Percentiles rank a stretch among this genome's conserved stretches.
Conservation (phyloP, 2,329 filamentous ascomycete species). For the Scytalidium lignicola region DNA sequence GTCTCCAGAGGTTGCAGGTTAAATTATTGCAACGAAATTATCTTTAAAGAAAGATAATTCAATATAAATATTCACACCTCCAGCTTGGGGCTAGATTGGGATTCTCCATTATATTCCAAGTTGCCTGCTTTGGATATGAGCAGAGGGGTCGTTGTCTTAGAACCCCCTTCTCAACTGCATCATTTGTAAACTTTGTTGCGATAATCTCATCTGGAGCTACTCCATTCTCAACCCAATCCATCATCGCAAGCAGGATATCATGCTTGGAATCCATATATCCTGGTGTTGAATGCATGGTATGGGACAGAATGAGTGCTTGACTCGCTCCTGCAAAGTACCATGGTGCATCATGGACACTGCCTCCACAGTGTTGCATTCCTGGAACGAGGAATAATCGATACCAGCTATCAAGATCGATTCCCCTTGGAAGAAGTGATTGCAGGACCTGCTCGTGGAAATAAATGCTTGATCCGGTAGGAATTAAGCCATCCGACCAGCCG, state of each 20-base stretch:
- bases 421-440: background rate
- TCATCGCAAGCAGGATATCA: slow-evolving; percentile 1
- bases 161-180: slow-evolving; percentile 1
- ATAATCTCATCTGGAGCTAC: slow-evolving; percentile 1
- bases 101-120: slow-evolving; percentile 10
- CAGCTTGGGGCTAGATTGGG: slow-evolving; percentile 13
- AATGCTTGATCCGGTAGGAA: slow-evolving; percentile 1
- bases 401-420: background rate
- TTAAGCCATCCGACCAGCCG: slow-evolving; percentile 8
- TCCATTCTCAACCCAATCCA: slow-evolving; percentile 5
- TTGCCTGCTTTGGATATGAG: background rate
- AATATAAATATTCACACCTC: slow-evolving; percentile 9
- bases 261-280: slow-evolving; percentile 1
- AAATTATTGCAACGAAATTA: too few species aligned
- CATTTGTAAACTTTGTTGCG: background rate
- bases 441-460: slow-evolving; percentile 1
- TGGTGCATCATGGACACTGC: background rate
- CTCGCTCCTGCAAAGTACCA: slow-evolving; percentile 2
- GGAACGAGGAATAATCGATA: slow-evolving; percentile 2
- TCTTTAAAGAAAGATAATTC: background rate
- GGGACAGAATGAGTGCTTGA: background rate
- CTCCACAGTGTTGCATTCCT: slow-evolving; percentile 1
- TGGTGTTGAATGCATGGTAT: background rate
- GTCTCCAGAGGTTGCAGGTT: too few species aligned
- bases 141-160: slow-evolving; percentile 1